These are phyloP conservation scores for Halophytophthora batemanensis DNA, from an alignment of 352 stramenopile genomes.

Conservation along the genomic window DNA sequence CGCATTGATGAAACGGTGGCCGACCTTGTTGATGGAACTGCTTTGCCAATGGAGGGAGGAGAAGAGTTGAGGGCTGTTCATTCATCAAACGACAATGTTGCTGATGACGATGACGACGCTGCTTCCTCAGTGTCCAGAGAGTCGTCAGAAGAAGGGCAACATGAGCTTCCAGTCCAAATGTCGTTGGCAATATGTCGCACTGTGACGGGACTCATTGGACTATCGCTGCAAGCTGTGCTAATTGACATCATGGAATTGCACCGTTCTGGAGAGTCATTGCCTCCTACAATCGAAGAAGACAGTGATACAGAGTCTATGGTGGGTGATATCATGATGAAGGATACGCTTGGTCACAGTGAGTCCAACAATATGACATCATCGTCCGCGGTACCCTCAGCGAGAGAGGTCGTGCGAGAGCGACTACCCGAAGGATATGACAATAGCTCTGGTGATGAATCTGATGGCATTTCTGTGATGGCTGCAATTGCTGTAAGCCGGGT, in stretches of 20 bases:
- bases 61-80: background rate
- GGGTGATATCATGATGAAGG: background rate
- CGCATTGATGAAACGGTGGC: slow-evolving; percentile 11
- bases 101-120: no score
- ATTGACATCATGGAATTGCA: slow-evolving; percentile 22
- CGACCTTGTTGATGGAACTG: slow-evolving; percentile 7
- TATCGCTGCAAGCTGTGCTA: slow-evolving; percentile 39
- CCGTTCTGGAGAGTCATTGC: background rate
- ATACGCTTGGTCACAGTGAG: background rate
- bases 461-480: slow-evolving; percentile 21
- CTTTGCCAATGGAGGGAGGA: background rate
- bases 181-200: slow-evolving; percentile 32
- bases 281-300: background rate
- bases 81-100: no score
- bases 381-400: slow-evolving; percentile 6
- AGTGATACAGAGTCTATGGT: background rate
- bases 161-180: slow-evolving; percentile 33
- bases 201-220: slow-evolving; percentile 38
- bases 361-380: background rate
- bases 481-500: slow-evolving; percentile 28
- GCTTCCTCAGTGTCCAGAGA: background rate
- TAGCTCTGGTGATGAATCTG: background rate
- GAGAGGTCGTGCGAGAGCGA: slow-evolving; percentile 3
- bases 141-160: slow-evolving; percentile 1
- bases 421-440: background rate